Conservation (phyloP, 148 eudicot genomes). For the Vaccinium macrocarpon region DNA sequence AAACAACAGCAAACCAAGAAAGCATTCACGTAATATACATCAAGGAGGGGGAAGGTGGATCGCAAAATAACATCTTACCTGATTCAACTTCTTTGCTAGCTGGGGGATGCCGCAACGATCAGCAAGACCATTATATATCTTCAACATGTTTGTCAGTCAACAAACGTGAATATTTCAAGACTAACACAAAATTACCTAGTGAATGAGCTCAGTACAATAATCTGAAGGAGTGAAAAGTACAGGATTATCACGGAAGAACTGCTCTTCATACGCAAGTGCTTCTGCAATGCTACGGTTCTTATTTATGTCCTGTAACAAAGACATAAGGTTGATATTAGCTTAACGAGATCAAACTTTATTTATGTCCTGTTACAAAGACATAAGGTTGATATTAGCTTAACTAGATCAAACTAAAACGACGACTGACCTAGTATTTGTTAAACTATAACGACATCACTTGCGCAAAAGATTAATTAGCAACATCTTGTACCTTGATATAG, state of each 20-base stretch:
- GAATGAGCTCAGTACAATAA: conserved; percentile 8
- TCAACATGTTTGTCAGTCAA: conserved; percentile 11
- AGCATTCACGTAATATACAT: not conserved
- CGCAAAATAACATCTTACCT: conserved; percentile 22
- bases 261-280: conserved; percentile 45
- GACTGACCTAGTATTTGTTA: not conserved
- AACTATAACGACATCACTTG: not conserved
- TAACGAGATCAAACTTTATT: conserved; percentile 7
- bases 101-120: conserved; percentile 50
- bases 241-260: conserved; percentile 42
- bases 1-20: not conserved
- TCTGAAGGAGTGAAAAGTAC: conserved; percentile 24
- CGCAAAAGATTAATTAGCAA: not conserved
- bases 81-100: conserved; percentile 50
- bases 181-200: not conserved
- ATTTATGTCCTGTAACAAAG: conserved; percentile 41
- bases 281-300: conserved; percentile 38
- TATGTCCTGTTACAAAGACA: conserved; percentile 40
- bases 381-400: not conserved
- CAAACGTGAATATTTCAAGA: not conserved
- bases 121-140: conserved; percentile 39
- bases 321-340: not conserved
- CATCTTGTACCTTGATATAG: not conserved
- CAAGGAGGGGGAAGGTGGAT: not conserved
- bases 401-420: not conserved